Evolutionary conservation across 805 yeast genomes (phyloP).

Genomic region (Starmerella sp.): DNA sequence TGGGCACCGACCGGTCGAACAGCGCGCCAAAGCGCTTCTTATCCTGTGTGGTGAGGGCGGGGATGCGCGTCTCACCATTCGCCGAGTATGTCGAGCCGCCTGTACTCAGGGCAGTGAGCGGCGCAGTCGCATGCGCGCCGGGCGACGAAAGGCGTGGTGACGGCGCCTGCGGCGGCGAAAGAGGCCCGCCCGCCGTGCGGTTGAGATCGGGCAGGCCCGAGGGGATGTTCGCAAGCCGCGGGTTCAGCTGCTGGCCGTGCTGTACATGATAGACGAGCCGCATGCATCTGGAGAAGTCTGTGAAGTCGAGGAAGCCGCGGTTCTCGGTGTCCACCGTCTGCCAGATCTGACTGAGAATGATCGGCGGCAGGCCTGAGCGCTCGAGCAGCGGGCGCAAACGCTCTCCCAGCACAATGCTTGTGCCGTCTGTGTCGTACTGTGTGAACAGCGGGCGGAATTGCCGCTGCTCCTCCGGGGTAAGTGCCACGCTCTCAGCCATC

Average conservation of each 20-base stretch:
- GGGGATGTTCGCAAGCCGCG: conserved; percentile 41
- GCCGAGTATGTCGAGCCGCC: conserved; percentile 13
- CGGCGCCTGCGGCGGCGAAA: background rate
- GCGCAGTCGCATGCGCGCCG: background rate
- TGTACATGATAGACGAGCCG: conserved; percentile 84
- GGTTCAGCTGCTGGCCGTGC: conserved; percentile 48
- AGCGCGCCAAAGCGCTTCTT: conserved; percentile 33
- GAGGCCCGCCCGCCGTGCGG: conserved; percentile 14
- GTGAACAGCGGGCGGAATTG: conserved; percentile 66
- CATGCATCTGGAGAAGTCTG: conserved; percentile 75
- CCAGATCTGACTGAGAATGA: conserved; percentile 83
- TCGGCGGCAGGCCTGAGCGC: conserved; percentile 70
- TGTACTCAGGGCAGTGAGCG: conserved; percentile 9
- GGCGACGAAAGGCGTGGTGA: background rate
- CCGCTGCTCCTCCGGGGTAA: conserved; percentile 66
- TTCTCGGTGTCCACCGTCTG: conserved; percentile 83
- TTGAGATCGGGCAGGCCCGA: conserved; percentile 59
- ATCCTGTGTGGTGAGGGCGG: conserved; percentile 30
- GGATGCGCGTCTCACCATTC: conserved; percentile 23
- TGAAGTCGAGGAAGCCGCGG: conserved; percentile 69
- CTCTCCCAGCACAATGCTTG: conserved; percentile 81
- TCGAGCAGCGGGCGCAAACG: conserved; percentile 74
- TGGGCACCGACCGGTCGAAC: conserved; percentile 59
- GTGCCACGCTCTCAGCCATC: conserved; percentile 21
- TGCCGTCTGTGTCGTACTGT: conserved; percentile 62